A percentile compares a stretch with the other conserved stretches of the same genome.
phyloP scores from a whole-genome alignment of 768 basidiomycete species.

The Clitopilus passeckerianus region DNA sequence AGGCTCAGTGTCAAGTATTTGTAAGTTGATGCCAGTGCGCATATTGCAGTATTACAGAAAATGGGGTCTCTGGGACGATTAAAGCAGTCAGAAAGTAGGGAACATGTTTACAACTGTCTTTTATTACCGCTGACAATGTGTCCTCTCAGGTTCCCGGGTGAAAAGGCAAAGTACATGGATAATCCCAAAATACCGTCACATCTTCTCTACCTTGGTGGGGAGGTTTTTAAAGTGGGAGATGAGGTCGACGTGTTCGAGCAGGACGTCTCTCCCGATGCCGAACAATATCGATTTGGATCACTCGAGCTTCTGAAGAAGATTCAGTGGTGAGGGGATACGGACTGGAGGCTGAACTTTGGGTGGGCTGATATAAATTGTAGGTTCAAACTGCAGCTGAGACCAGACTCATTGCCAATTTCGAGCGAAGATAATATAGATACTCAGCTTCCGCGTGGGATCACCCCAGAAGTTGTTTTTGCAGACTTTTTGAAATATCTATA shows the following conservation, averaged over 20 bases:
- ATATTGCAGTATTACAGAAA: no score
- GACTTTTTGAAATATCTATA: conserved; percentile 50
- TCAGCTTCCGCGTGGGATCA: conserved; percentile 28
- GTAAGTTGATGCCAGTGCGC: no score
- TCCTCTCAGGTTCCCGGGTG: conserved; percentile 36
- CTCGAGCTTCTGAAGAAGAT: conserved; percentile 23
- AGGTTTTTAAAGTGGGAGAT: conserved; percentile 35
- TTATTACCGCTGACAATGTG: no score
- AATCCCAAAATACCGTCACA: conserved; percentile 46
- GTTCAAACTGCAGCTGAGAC: conserved; percentile 30
- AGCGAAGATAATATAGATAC: conserved; percentile 25
- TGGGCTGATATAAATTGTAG: no score
- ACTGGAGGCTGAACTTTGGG: no score
- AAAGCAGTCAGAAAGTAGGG: not conserved
- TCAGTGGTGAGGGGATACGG: conserved; percentile 1
- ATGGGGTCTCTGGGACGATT: no score
- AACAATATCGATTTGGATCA: no score
- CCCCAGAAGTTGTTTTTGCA: conserved; percentile 33
- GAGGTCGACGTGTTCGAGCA: conserved; percentile 25
- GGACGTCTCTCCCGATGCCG: conserved; percentile 25
- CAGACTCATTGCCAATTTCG: conserved; percentile 7
- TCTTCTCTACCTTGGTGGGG: conserved; percentile 34
- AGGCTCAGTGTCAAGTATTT: no score
- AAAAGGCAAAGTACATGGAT: conserved; percentile 32
- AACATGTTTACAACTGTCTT: not conserved